Percentiles rank a stretch among this genome's conserved stretches.
phyloP scores from a whole-genome alignment of 306 rosid genomes.

The Pyrus bretschneideri region DNA sequence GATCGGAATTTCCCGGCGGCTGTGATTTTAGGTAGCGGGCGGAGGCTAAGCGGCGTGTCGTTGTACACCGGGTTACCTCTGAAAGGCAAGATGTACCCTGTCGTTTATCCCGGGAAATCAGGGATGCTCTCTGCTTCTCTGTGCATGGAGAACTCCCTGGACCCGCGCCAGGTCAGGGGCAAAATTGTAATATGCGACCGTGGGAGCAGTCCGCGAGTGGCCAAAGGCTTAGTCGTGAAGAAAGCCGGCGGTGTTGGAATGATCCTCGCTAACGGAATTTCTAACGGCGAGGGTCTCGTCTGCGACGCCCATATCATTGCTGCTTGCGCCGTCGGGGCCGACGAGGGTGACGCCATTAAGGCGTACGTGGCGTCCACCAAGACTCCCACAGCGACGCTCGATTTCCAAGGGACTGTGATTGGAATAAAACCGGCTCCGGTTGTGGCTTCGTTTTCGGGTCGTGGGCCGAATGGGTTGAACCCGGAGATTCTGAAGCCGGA shows the following conservation, averaged over 20 bases:
- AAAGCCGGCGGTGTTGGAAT: slow-evolving; percentile 87
- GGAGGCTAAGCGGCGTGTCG: slow-evolving; percentile 60
- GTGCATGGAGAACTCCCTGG: slow-evolving; percentile 78
- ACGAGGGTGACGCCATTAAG: slow-evolving; percentile 59
- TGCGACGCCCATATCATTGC: slow-evolving; percentile 85
- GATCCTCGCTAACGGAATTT: slow-evolving; percentile 69
- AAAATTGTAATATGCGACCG: slow-evolving; percentile 81
- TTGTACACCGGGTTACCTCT: slow-evolving; percentile 62
- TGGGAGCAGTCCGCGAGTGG: slow-evolving; percentile 77
- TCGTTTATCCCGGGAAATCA: slow-evolving; percentile 74
- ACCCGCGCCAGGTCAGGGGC: slow-evolving; percentile 52
- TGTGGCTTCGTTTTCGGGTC: slow-evolving; percentile 69
- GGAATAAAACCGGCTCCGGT: slow-evolving; percentile 93
- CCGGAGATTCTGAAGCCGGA: slow-evolving; percentile 85
- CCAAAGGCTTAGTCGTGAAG: slow-evolving; percentile 73
- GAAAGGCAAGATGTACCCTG: slow-evolving; percentile 50
- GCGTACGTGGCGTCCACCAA: slow-evolving; percentile 42
- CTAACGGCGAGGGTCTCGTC: slow-evolving; percentile 80
- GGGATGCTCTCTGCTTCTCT: slow-evolving; percentile 59
- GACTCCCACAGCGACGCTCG: slow-evolving; percentile 61
- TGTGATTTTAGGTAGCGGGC: slow-evolving; percentile 51
- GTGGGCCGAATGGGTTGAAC: slow-evolving; percentile 69
- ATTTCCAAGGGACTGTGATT: slow-evolving; percentile 64
- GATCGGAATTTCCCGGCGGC: slow-evolving; percentile 79
- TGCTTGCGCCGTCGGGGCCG: slow-evolving; percentile 66